Conservation (phyloP, 177 flowering plant genomes). For the Vitis hybrid region DNA sequence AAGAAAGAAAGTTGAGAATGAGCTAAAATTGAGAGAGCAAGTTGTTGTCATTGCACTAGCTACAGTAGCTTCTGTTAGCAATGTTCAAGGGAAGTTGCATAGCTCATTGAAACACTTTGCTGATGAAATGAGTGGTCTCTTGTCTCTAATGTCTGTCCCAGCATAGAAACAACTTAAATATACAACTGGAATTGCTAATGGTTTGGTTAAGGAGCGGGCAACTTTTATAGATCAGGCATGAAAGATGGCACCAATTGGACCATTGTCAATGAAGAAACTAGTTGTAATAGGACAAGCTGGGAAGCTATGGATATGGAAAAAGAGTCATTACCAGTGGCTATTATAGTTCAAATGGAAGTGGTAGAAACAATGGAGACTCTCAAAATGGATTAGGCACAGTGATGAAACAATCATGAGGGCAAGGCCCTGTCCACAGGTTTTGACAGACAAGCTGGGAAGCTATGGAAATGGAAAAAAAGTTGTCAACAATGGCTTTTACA, state of each 20-base stretch:
- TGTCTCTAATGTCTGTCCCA: conserved; percentile 69
- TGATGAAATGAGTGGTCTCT: conserved; percentile 60
- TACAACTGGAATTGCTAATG: conserved; percentile 82
- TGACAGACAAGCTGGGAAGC: conserved; percentile 67
- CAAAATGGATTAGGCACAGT: conserved; percentile 90
- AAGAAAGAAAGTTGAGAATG: conserved; percentile 88
- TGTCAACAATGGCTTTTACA: conserved; percentile 95
- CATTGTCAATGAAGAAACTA: conserved; percentile 71
- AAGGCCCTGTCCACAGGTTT: conserved; percentile 55
- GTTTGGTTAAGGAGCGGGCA: conserved; percentile 57
- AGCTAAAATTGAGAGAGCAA: conserved; percentile 88
- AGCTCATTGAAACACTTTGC: conserved; percentile 61
- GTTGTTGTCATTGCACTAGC: conserved; percentile 68
- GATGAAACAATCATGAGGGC: conserved; percentile 83
- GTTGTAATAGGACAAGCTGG: conserved; percentile 73
- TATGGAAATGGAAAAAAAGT: conserved; percentile 98
- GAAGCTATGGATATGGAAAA: conserved; percentile 96
- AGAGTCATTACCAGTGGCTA: conserved; percentile 97
- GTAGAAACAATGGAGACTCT: conserved; percentile 99
- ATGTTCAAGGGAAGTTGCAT: conserved; percentile 48
- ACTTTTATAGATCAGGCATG: conserved; percentile 56
- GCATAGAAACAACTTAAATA: conserved; percentile 91
- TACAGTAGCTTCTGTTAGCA: conserved; percentile 58
- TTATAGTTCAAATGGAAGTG: conserved; percentile 98
- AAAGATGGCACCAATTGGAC: conserved; percentile 85